A percentile compares a stretch with the other conserved stretches of the same genome.
phyloP scores from a whole-genome alignment of 208 protist species.

The Crithidia mellificae region DNA sequence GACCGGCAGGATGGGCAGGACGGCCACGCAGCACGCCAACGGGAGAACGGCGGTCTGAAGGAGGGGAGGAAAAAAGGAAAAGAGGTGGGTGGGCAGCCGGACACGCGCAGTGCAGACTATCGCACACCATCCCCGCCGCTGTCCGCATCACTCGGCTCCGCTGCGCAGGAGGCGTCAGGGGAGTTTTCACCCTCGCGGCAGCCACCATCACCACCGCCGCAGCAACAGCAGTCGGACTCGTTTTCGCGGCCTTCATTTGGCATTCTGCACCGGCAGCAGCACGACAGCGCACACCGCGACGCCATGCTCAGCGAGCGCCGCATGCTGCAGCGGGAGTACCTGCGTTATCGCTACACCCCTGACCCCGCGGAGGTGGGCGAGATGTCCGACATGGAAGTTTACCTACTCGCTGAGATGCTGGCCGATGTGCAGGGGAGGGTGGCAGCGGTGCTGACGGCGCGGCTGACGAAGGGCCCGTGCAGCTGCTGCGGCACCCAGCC shows the following conservation, averaged over 20 bases:
- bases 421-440: constrained; percentile 35
- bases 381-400: constrained; percentile 82
- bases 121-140: background rate
- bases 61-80: too few species aligned
- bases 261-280: background rate
- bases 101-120: too few species aligned
- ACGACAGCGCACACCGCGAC: constrained; percentile 37
- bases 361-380: constrained; percentile 63
- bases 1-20: background rate
- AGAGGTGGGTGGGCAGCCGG: too few species aligned
- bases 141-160: background rate
- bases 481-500: constrained; percentile 31
- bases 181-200: too few species aligned
- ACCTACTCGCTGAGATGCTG: constrained; percentile 45
- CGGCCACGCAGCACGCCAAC: too few species aligned
- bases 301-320: constrained; percentile 50
- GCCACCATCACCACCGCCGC: too few species aligned
- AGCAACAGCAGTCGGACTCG: too few species aligned
- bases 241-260: too few species aligned
- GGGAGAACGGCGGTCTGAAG: too few species aligned
- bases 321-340: constrained; percentile 43
- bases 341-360: constrained; percentile 57
- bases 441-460: constrained; percentile 41
- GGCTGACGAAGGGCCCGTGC: constrained; percentile 48
- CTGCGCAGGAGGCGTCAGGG: too few species aligned